Conservation (phyloP, 352 stramenopile species). For the Pythium coloratum region DNA sequence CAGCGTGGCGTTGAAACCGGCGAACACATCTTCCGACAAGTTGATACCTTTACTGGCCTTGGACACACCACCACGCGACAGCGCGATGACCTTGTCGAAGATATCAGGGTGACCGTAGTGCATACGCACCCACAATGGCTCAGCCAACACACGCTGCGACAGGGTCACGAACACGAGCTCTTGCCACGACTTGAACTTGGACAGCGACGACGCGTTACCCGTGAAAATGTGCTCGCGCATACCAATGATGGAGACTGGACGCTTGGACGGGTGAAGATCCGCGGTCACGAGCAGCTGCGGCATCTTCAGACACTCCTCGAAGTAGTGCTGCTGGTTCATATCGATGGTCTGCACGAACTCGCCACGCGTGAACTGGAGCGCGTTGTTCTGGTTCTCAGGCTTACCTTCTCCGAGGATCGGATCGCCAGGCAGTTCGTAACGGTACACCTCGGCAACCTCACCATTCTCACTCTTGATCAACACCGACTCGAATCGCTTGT, state of each 20-base stretch:
- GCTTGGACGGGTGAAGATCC: constrained; percentile 63
- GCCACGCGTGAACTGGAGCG: constrained; percentile 71
- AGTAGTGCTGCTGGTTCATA: constrained; percentile 90
- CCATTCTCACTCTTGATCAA: constrained; percentile 79
- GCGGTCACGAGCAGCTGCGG: constrained; percentile 75
- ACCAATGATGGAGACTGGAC: constrained; percentile 79
- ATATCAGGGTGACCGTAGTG: constrained; percentile 86
- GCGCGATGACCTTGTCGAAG: constrained; percentile 64
- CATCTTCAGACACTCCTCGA: constrained; percentile 88
- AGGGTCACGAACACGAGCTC: constrained; percentile 85
- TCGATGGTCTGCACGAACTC: constrained; percentile 88
- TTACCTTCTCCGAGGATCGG: constrained; percentile 83
- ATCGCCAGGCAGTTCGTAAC: constrained; percentile 75
- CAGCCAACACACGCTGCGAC: constrained; percentile 74
- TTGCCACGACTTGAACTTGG: constrained; percentile 87
- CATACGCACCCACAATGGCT: constrained; percentile 79
- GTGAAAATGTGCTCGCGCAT: constrained; percentile 90
- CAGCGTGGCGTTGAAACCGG: constrained; percentile 78
- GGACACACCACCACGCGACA: constrained; percentile 70
- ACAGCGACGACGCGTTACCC: constrained; percentile 78
- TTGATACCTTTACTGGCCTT: constrained; percentile 87
- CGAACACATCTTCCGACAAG: constrained; percentile 85
- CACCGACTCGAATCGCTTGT: constrained; percentile 65
- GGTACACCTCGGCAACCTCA: constrained; percentile 79
- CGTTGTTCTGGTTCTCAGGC: constrained; percentile 88